Percentiles rank a stretch among this genome's conserved stretches.
Evolutionary conservation across 805 yeast genomes (phyloP).

Genomic region (Danielozyma ontarioensis): DNA sequence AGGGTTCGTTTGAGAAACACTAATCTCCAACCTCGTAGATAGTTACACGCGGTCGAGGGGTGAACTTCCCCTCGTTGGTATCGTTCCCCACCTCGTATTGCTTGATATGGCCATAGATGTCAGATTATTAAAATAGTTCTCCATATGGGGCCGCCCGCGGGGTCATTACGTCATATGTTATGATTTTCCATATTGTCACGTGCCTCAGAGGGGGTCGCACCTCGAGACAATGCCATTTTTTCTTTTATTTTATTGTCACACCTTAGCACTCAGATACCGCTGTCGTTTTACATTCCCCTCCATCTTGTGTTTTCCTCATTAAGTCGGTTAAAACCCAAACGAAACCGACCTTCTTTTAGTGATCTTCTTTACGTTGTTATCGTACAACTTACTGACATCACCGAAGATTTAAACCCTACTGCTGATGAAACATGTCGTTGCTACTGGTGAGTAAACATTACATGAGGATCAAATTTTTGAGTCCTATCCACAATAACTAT

Average conservation of each 20-base stretch:
- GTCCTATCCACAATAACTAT: not conserved
- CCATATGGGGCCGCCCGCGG: not conserved
- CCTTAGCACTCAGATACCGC: too few relatives aligned
- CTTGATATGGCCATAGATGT: too few relatives aligned
- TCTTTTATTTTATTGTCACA: too few relatives aligned
- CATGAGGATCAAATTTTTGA: not conserved
- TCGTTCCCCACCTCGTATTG: too few relatives aligned
- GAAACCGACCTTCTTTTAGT: too few relatives aligned
- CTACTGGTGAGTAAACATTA: slow-evolving; percentile 3
- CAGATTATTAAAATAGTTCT: too few relatives aligned
- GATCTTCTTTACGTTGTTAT: too few relatives aligned
- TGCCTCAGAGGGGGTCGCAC: not conserved
- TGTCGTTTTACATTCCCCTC: not conserved
- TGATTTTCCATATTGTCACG: not conserved
- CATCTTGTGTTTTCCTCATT: not conserved
- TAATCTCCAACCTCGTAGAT: too few relatives aligned
- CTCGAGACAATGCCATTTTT: too few relatives aligned
- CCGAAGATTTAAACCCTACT: slow-evolving; percentile 1
- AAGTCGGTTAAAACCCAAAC: not conserved
- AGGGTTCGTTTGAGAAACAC: too few relatives aligned
- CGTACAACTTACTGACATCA: not conserved
- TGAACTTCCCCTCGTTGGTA: too few relatives aligned
- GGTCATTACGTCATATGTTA: not conserved
- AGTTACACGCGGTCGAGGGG: too few relatives aligned
- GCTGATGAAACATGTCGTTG: slow-evolving; percentile 1